These are phyloP conservation scores for Colletotrichum tropicicola DNA, from an alignment of 2,329 filamentous ascomycete species.

Conservation along the genomic window DNA sequence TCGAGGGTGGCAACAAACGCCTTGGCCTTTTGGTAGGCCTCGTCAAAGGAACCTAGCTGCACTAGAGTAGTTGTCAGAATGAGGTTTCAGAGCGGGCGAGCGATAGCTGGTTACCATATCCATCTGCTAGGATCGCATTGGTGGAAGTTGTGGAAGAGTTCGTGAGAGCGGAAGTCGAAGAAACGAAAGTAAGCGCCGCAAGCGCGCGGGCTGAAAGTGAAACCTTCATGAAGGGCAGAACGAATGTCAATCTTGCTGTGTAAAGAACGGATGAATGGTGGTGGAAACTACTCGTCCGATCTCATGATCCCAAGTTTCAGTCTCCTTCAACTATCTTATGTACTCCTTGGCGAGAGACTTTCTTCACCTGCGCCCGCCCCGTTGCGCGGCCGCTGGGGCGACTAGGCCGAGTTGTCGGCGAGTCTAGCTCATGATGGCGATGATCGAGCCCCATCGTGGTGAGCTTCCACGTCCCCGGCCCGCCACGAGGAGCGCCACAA, in stretches of 20 bases:
- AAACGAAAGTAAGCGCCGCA: constrained; percentile 18
- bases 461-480: constrained; percentile 12
- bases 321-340: not conserved
- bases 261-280: not conserved
- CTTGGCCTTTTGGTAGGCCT: constrained; percentile 20
- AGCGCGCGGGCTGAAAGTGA: constrained; percentile 1
- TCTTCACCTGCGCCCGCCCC: not conserved
- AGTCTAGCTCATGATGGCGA: constrained; percentile 8
- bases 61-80: not conserved
- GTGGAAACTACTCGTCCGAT: constrained; percentile 5
- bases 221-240: constrained; percentile 19
- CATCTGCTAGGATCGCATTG: constrained; percentile 9
- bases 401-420: constrained; percentile 7
- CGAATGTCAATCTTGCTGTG: not conserved
- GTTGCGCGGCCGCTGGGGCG: constrained; percentile 18
- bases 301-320: not conserved
- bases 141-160: constrained; percentile 2
- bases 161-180: constrained; percentile 1
- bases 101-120: constrained; percentile 2
- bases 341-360: not conserved
- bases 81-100: no score
- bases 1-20: constrained; percentile 17
- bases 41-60: constrained; percentile 9
- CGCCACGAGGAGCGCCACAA: not conserved
- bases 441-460: constrained; percentile 7